These are phyloP conservation scores for Dryadomyces sulphureus DNA, from an alignment of 2,329 filamentous ascomycete genomes.

Conservation along the genomic window DNA sequence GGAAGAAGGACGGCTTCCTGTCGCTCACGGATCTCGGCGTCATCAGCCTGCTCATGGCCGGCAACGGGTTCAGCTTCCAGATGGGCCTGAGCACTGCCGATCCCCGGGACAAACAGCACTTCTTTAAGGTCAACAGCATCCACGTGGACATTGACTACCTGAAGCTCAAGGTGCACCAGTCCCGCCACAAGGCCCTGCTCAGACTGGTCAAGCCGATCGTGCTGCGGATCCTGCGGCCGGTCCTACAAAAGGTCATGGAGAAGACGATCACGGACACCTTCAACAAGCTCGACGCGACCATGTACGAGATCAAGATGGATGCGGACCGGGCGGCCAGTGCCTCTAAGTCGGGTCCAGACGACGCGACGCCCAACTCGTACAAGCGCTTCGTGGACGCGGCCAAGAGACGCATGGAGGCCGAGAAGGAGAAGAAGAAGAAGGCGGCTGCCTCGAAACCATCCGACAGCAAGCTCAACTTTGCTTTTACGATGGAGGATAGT, in stretches of 20 bases:
- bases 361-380: conserved; percentile 57
- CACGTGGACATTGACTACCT: conserved; percentile 69
- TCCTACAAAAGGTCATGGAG: conserved; percentile 75
- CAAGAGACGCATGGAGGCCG: conserved; percentile 58
- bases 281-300: conserved; percentile 54
- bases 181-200: conserved; percentile 88
- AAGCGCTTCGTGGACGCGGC: conserved; percentile 64
- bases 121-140: conserved; percentile 90
- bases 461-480: conserved; percentile 59
- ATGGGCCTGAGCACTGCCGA: conserved; percentile 75
- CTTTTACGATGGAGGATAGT: conserved; percentile 76
- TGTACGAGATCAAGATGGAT: conserved; percentile 70
- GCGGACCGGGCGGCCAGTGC: conserved; percentile 58
- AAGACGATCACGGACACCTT: conserved; percentile 78
- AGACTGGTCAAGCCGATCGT: conserved; percentile 73
- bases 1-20: conserved; percentile 89
- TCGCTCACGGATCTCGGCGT: conserved; percentile 76
- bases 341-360: conserved; percentile 46
- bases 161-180: conserved; percentile 83
- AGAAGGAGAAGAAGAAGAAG: conserved; percentile 63
- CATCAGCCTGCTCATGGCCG: conserved; percentile 75
- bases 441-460: conserved; percentile 2
- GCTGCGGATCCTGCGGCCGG: conserved; percentile 70
- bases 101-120: conserved; percentile 59
- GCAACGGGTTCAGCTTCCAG: conserved; percentile 81